Evolutionary conservation across 352 stramenopile genomes (phyloP), one percentile per base, ranked within the genome.

Genomic region (Phytopythium sindhum): DNA sequence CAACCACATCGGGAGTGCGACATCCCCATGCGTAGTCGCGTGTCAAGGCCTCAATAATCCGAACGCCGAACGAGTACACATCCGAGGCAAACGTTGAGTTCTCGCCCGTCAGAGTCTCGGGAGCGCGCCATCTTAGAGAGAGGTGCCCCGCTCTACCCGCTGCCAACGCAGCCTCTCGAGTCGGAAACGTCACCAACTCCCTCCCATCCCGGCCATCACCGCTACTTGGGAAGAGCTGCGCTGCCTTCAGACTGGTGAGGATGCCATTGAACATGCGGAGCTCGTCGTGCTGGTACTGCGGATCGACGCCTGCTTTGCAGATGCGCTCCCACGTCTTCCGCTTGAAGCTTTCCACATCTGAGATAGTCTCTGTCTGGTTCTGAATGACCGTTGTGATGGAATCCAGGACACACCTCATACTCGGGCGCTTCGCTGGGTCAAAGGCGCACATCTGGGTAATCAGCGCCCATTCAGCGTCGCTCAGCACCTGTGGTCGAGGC

Each of bases 391-490:
- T 17, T 8, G 19, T 12, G 10, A 59, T 47, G 4, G 31, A 4
- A 19, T 45, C 37, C 11, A 59, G 11, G 1, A 47, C 53, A 7
- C 2, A 1, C 12, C 21, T 19, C 23, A 59, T 59, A 2, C 31
- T 28, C 14, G 53, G 33, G 6, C 53, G 28, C 21, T 47, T 10
- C 10, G 4, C n/a, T 12, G 53, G 53, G 1, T 45, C 31, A 29
- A 59, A 59, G 4, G 53, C 53, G n/a, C 53, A 59, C 53, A 59
- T 59, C 17, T 59, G n/a, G 21, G n/a, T 24, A 26, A 59, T 47
- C 7, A 59, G 53, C 21, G 53, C 5, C 33, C 53, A 59, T 29
- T 59, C 53, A 6, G 23, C 9, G 53, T 59, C 33, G 37, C 29
- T 47, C 21, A 59, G 31, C 19, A 45, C 9, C 4, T 24, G 2